Percentiles rank a stretch among this genome's conserved stretches.
These are phyloP conservation scores for Huntiella decipiens DNA, from an alignment of 2,329 filamentous ascomycete genomes.

Conservation along the genomic window DNA sequence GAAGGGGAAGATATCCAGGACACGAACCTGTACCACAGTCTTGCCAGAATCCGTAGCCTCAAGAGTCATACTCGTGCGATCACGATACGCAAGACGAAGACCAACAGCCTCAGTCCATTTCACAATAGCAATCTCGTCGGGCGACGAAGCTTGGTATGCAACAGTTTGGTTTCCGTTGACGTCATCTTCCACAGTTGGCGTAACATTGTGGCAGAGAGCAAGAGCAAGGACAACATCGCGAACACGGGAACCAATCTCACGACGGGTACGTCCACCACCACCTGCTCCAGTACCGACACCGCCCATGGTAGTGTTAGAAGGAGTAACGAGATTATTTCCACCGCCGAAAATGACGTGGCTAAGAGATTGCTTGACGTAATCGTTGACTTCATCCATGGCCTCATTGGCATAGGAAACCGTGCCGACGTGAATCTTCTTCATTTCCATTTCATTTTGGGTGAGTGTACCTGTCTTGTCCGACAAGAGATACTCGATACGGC, in stretches of 20 bases:
- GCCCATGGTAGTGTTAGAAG: constrained; percentile 50
- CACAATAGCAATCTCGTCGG: constrained; percentile 95
- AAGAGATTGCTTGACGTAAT: constrained; percentile 76
- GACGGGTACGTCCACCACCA: constrained; percentile 59
- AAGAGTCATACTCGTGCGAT: constrained; percentile 69
- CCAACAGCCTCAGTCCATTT: constrained; percentile 89
- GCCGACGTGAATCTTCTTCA: constrained; percentile 96
- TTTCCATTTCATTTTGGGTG: constrained; percentile 96
- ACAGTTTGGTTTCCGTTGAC: constrained; percentile 58
- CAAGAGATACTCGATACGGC: constrained; percentile 84
- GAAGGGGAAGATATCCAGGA: constrained; percentile 91
- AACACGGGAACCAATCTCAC: constrained; percentile 86
- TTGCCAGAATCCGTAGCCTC: constrained; percentile 57
- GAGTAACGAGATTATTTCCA: constrained; percentile 41
- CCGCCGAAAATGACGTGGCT: constrained; percentile 21
- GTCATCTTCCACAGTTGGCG: constrained; percentile 62
- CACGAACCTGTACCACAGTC: constrained; percentile 63
- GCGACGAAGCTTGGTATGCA: constrained; percentile 89
- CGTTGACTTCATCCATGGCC: constrained; percentile 89
- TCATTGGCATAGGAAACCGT: constrained; percentile 97
- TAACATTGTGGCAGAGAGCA: constrained; percentile 92
- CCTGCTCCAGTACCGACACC: constrained; percentile 27
- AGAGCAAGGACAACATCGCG: constrained; percentile 83
- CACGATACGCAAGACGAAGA: constrained; percentile 63
- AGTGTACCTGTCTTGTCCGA: constrained; percentile 97